phyloP scores from a whole-genome alignment of 805 yeast species.

The Starmerella apis region DNA sequence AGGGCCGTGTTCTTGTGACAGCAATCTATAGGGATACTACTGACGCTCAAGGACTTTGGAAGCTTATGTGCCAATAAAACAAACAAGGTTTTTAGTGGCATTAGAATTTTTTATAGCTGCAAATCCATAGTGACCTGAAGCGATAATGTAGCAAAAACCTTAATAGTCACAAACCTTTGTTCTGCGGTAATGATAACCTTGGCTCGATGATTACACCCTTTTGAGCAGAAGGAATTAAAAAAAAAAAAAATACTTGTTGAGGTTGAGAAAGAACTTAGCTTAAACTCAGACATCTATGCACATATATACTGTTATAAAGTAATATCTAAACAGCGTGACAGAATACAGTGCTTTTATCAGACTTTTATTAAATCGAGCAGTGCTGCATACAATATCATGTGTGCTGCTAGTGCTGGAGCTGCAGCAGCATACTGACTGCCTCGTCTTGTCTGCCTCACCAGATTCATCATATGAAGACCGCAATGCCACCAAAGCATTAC shows the following conservation, averaged over 20 bases:
- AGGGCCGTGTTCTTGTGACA: slow-evolving; percentile 66
- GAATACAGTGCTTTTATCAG: too few species aligned
- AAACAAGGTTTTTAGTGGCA: not conserved
- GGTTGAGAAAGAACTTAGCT: too few species aligned
- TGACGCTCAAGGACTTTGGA: slow-evolving; percentile 20
- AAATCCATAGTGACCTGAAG: not conserved
- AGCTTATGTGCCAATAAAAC: slow-evolving; percentile 7
- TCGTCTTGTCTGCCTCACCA: not conserved
- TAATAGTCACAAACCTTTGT: too few species aligned
- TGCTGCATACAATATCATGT: not conserved
- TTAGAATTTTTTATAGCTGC: not conserved
- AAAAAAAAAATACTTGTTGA: too few species aligned
- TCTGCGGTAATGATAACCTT: too few species aligned
- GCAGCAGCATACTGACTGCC: too few species aligned
- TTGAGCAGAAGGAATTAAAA: too few species aligned
- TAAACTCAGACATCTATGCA: not conserved
- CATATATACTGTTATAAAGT: not conserved
- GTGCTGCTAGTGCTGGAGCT: too few species aligned
- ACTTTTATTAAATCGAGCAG: not conserved
- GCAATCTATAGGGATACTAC: slow-evolving; percentile 43
- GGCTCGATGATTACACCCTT: too few species aligned
- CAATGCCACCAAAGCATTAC: not conserved
- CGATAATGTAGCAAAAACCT: too few species aligned
- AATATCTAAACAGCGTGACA: too few species aligned
- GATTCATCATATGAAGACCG: not conserved